Base-by-base conservation (phyloP, 2,329 filamentous ascomycete species). In the Diaporthe caulivora region DNA sequence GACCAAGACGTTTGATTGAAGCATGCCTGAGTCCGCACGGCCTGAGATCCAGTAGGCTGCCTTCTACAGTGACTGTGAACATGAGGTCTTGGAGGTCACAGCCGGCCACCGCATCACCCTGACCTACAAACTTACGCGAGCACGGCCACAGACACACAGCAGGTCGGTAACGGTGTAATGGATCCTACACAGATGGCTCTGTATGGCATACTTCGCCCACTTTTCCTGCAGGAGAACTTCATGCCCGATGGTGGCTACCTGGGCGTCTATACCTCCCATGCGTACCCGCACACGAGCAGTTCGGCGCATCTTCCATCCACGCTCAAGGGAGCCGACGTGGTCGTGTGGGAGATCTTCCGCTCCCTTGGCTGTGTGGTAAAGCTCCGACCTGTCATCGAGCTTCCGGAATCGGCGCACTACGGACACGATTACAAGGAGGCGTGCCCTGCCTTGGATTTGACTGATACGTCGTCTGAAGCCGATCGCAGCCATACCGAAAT, bases 31-130 rank as follows among this genome's bases (percentile, higher is more conserved):
- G 7, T 21, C 24, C 21, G 34, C 24, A 0, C 17, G 37, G 8
- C 57, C 57, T 0, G 24, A 72, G 3, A 78, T 85, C 18, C 74
- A 80, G 47, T 90, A 87, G 87, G 86, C 86, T 0, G 87, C 88
- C 0, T 90, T 90, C 80, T 87, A 87, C 74, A 81, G 81, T 40
- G 86, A 89, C 77, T 89, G 86, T 75, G 84, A 88, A 73, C 87
- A 89, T 70, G 86, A 89, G 75, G 21, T 24, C 1, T 76, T 85
- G 0, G 83, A 86, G 18, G 84, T 92, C 8, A 87, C 80, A 0
- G 76, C 80, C 1, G 89, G 89, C 0, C 83, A 91, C 72, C 86
- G 88, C 0, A 75, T 92, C 21, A 91, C 88, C 0, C 78, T 92
- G 29, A 92, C 89, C 0, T 92, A 92, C 80, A 91, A 91, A 72